Evolutionary conservation across 2,329 filamentous ascomycete species (phyloP), one percentile per base, ranked within the genome.

Genomic region (Nemania sp.): DNA sequence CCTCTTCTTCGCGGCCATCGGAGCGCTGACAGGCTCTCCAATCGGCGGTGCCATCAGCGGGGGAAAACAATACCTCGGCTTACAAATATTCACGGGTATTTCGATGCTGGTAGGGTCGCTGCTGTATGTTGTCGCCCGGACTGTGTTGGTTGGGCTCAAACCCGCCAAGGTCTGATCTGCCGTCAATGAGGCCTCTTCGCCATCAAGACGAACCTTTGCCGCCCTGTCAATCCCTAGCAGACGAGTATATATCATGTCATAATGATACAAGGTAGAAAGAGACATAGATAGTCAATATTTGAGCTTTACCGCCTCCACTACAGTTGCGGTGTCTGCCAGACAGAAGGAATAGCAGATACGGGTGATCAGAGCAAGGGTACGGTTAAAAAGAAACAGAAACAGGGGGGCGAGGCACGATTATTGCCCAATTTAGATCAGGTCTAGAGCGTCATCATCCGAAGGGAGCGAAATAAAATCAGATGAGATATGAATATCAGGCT

Each of bases 51-150:
- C 50, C 10, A 60, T 60, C 20, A 60, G 46, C 34, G 72, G 71
- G 11, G 73, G 74, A 6, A 79, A 83, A 66, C 62, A 81, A 45
- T 90, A 83, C 65, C 74, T 83, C 32, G 83, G 83, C 2, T 67
- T 90, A 63, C 86, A 90, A 74, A 75, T 90, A 2, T 91, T 90
- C 70, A 83, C 83, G 49, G 89, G 89, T 1, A 74, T 84, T 13
- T 75, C 81, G 13, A 77, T 77, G 74, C 54, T 64, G 2, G 54
- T 46, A 9, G 56, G 56, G 2, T 53, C 56, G 5, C 15, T 59
- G 13, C 45, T 59, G 12, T 59, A 53, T 9, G 49, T 59, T 7
- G 12, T 57, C 52, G 55, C 55, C 17, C 48, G 55, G 42, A 52
- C 55, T 12, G 55, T 57, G 15, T 32, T 57, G 9, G 42, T 47